Evolutionary conservation across 306 rosid genomes (phyloP), one percentile per base, ranked within the genome.

Genomic region (Ziziphus jujuba): DNA sequence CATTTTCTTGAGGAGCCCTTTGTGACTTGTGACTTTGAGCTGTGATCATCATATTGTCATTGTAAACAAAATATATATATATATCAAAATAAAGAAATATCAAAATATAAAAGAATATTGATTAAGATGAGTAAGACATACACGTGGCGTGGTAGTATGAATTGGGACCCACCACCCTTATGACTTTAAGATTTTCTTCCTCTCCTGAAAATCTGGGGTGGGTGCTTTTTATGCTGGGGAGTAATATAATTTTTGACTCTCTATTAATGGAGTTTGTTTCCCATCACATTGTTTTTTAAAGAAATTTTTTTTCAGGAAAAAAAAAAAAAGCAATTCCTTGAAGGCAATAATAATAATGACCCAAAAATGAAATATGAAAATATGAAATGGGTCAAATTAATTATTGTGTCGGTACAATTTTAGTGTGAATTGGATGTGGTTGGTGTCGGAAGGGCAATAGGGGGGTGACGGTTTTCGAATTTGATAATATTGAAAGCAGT

Each of bases 191-290:
- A 65, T 70, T 66, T 45, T 60, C 40, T 17, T 34, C 20, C 13
- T 62, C 64, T 62, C 50, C 72, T 71, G 80, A 75, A 78, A 80
- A 75, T 78, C 80, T 77, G 82, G 78, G 59, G 59, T 25, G 66
- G 19, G 45, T 21, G 58, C 40, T 65, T 53, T 76, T 71, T 71
- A 28, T 38, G 19, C 45, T 34, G 45, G 25, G 56, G 47, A 7
- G 34, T 34, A 28, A 22, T 19, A 60, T 38, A 40, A 8, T 64
- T 56, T 74, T 83, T 90, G 77, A 85, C 88, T 43, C 49, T 53
- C 87, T 72, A 82, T 78, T 69, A 74, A 62, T 56, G 63, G 87
- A 59, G 61, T 22, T 14, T 21, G 53, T 73, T 66, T 72, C 65
- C 44, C 20, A 19, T 56, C 79, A 72, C 77, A 48, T 65, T 56